phyloP scores from a whole-genome alignment of 192 early-diverging fungal genomes.

The Chytriomyces confervae region DNA sequence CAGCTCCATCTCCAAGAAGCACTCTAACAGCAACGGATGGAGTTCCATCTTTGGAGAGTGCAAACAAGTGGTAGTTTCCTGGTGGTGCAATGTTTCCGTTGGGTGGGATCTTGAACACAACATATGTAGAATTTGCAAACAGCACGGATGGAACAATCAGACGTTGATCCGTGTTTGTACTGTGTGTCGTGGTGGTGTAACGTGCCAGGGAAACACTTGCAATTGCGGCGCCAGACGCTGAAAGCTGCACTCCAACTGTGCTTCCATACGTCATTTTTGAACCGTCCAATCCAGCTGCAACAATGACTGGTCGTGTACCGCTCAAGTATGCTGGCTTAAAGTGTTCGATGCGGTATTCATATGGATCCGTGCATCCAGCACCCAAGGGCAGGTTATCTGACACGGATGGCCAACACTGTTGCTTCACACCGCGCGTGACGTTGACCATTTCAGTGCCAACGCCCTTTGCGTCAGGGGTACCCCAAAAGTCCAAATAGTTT shows the following conservation, averaged over 20 bases:
- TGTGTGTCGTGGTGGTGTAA: conserved; percentile 45
- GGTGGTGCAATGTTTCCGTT: conserved; percentile 38
- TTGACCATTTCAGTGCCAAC: conserved; percentile 6
- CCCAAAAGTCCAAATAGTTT: conserved; percentile 49
- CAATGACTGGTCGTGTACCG: background rate
- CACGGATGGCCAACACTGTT: conserved; percentile 5
- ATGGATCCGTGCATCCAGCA: background rate
- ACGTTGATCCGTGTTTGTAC: conserved; percentile 50
- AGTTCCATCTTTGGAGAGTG: conserved; percentile 25
- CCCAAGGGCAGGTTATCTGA: background rate
- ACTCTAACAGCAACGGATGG: conserved; percentile 25
- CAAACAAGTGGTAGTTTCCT: conserved; percentile 52
- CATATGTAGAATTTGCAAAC: background rate
- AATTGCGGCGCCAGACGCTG: background rate
- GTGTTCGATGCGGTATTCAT: background rate
- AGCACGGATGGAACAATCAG: conserved; percentile 38
- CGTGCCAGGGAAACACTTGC: conserved; percentile 31
- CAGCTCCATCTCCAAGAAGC: background rate
- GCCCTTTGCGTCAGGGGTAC: background rate
- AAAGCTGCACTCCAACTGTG: background rate
- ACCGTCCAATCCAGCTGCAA: background rate
- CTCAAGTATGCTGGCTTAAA: background rate
- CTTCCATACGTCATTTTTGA: background rate
- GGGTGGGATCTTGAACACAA: conserved; percentile 37
- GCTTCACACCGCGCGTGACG: background rate